Percentiles rank a stretch among this genome's conserved stretches.
phyloP scores from a whole-genome alignment of 306 rosid species.

The Prunus dulcis region DNA sequence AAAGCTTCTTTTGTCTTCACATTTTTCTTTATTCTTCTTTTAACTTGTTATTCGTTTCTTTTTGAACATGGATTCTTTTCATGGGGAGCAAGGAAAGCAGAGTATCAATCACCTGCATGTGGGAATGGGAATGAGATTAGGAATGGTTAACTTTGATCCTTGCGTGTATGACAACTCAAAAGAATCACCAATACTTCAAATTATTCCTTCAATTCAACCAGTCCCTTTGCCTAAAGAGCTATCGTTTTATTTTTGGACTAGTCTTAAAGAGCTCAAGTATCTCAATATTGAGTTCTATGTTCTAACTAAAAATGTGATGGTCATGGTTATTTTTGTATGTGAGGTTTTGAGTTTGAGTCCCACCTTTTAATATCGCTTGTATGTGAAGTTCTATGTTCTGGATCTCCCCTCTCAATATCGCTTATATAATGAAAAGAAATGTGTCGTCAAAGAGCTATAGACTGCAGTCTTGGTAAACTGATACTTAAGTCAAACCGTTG shows the following conservation, averaged over 20 bases:
- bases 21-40: constrained; percentile 35
- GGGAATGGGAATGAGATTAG: constrained; percentile 12
- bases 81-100: constrained; percentile 55
- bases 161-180: constrained; percentile 13
- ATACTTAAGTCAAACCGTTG: too few relatives aligned
- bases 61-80: constrained; percentile 49
- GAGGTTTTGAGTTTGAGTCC: too few relatives aligned
- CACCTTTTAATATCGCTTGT: too few relatives aligned
- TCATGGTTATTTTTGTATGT: too few relatives aligned
- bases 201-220: neutral
- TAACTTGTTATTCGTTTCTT: constrained; percentile 17
- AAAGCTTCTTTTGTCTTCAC: constrained; percentile 52
- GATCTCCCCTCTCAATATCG: too few relatives aligned
- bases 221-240: neutral
- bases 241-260: too few relatives aligned
- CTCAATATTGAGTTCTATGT: neutral
- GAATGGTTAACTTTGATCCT: constrained; percentile 5
- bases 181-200: neutral
- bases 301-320: too few relatives aligned
- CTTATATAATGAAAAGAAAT: too few relatives aligned
- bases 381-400: too few relatives aligned
- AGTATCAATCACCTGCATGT: constrained; percentile 32
- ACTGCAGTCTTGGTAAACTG: too few relatives aligned
- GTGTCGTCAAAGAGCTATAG: too few relatives aligned
- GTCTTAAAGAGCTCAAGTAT: neutral